A percentile compares a stretch with the other conserved stretches of the same genome.
phyloP scores from a whole-genome alignment of 345 rosid genomes.

The Mercurialis annua region DNA sequence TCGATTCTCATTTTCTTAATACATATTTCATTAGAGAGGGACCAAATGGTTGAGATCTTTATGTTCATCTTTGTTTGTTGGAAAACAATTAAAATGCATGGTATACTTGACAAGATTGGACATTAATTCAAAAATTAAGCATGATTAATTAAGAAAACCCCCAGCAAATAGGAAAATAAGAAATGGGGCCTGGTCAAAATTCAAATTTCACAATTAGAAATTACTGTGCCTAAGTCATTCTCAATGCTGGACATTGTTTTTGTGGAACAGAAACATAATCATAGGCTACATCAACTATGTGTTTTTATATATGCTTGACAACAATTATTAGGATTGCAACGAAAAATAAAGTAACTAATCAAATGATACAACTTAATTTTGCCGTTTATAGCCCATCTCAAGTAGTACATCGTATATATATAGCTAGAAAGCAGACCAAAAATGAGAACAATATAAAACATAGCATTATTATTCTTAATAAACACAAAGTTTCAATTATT shows the following conservation, averaged over 20 bases:
- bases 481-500: neutral
- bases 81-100: neutral
- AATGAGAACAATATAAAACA: neutral
- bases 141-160: neutral
- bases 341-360: neutral
- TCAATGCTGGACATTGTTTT: conserved; percentile 13
- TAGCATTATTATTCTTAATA: neutral
- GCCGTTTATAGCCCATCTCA: conserved; percentile 25
- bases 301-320: conserved; percentile 32
- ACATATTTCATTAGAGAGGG: neutral
- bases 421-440: neutral
- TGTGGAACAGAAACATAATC: conserved; percentile 37
- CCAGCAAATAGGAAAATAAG: conserved; percentile 12
- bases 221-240: conserved; percentile 26
- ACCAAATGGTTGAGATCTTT: conserved; percentile 16
- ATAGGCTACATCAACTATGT: conserved; percentile 30
- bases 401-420: conserved; percentile 6
- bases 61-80: neutral
- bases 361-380: neutral
- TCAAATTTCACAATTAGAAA: conserved; percentile 15
- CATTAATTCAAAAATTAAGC: neutral
- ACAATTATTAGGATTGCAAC: conserved; percentile 19
- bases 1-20: conserved; percentile 10
- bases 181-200: conserved; percentile 25
- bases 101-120: neutral